Percentiles rank a stretch among this genome's conserved stretches.
Conservation (phyloP, 108 stramenopile genomes). For the Skeletonema costatum region DNA sequence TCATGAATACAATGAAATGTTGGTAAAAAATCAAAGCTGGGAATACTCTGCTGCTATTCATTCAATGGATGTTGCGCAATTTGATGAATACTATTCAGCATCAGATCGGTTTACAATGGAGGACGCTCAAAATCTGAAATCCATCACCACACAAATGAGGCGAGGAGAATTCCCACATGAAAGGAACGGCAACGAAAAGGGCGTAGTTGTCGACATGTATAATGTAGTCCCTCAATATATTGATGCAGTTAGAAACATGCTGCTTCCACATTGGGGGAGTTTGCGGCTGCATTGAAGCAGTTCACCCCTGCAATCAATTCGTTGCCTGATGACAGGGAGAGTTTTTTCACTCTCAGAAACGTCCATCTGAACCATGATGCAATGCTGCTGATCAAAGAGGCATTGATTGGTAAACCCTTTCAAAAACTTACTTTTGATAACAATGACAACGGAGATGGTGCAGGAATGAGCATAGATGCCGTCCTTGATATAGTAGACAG, state of each 20-base stretch:
- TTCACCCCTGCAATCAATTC: background rate
- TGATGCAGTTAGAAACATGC: background rate
- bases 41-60: background rate
- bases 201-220: background rate
- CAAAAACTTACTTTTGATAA: background rate
- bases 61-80: background rate
- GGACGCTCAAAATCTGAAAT: background rate
- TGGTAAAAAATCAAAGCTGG: background rate
- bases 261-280: conserved; percentile 1
- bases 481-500: background rate
- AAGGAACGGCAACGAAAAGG: background rate
- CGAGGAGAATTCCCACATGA: background rate
- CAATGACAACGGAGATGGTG: background rate
- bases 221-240: background rate
- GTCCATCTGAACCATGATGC: background rate
- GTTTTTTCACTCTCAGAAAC: background rate
- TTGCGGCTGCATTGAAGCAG: background rate
- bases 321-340: background rate
- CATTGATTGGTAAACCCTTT: background rate
- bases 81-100: too few relatives aligned
- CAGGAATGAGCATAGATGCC: background rate
- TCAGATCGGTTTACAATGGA: background rate
- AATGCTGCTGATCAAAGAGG: background rate
- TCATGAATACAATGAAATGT: background rate
- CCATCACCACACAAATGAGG: background rate